Conservation (phyloP, 306 rosid species). For the Inga oerstediana region DNA sequence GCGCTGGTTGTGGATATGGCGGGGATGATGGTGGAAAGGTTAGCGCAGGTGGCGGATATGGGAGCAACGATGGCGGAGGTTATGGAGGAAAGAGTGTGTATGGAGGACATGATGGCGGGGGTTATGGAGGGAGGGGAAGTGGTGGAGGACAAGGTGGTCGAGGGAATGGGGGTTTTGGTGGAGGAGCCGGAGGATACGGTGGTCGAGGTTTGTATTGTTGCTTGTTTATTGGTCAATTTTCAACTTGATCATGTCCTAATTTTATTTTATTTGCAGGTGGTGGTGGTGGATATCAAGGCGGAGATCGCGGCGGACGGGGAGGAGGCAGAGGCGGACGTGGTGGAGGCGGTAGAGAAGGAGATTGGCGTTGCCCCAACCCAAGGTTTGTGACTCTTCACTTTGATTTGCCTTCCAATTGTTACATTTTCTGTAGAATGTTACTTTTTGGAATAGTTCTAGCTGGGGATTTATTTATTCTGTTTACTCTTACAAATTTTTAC, state of each 20-base stretch:
- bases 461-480: slow-evolving; percentile 7
- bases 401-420: neutral
- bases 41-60: slow-evolving; percentile 38
- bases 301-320: slow-evolving; percentile 79
- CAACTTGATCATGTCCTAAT: neutral
- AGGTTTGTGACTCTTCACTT: slow-evolving; percentile 43
- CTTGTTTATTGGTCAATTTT: neutral
- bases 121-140: slow-evolving; percentile 40
- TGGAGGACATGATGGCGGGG: slow-evolving; percentile 61
- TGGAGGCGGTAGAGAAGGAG: slow-evolving; percentile 96
- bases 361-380: slow-evolving; percentile 95
- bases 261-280: slow-evolving; percentile 42
- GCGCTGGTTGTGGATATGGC: slow-evolving; percentile 42
- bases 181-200: slow-evolving; percentile 46
- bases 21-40: slow-evolving; percentile 46
- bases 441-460: neutral
- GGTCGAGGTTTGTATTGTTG: slow-evolving; percentile 70
- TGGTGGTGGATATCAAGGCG: slow-evolving; percentile 80
- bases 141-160: slow-evolving; percentile 61
- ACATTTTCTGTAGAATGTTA: neutral
- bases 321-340: slow-evolving; percentile 49
- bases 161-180: slow-evolving; percentile 60
- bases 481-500: neutral
- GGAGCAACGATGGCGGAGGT: slow-evolving; percentile 48
- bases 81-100: slow-evolving; percentile 42